Base-by-base conservation (phyloP, 2,329 filamentous ascomycete genomes). In the Aspergillus niger region DNA sequence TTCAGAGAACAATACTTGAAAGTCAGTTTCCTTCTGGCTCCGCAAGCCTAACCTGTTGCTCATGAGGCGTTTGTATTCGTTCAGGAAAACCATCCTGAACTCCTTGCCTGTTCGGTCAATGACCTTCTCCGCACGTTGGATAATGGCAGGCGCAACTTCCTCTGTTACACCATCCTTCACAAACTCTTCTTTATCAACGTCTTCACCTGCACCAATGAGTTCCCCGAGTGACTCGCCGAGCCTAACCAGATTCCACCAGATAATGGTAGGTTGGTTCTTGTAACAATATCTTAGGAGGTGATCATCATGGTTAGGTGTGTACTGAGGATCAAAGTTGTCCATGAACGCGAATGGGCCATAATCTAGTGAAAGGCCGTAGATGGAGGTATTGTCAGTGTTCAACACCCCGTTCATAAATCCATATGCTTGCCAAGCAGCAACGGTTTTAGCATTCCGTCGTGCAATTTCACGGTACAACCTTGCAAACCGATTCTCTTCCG, bases 331-430 rank as follows among this genome's bases (percentile, higher is more conserved):
- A 71, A 98, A 99, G 71, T 93, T 92, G 75, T 99, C 95, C 81
- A 99, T 89, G 76, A 99, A 99, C 5, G 95, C 95, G 70, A 99
- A 99, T 0, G 95, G 95, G 0, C 95, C 95, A 72, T 93, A 99
- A 77, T 99, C 95, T 64, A 99, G 89, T 5, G 90, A 94, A 0
- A 99, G 80, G 0, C 95, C 95, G 58, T 88, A 88, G 54, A 99
- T 85, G 0, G 92, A 97, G 0, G 95, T 99, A 75, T 99, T 99
- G 74, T 99, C 95, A 0, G 95, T 98, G 77, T 99, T 99, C 60
- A 99, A 82, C 3, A 99, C 95, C 49, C 95, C 95, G 70, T 99
- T 99, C 84, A 96, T 98, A 79, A 99, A 99, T n/a, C 92, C 95
- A 71, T 98, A 98, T 0, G 92, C 92, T 79, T 99, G 96, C 94